phyloP scores from a whole-genome alignment of 345 rosid species.

The Gossypium australe region DNA sequence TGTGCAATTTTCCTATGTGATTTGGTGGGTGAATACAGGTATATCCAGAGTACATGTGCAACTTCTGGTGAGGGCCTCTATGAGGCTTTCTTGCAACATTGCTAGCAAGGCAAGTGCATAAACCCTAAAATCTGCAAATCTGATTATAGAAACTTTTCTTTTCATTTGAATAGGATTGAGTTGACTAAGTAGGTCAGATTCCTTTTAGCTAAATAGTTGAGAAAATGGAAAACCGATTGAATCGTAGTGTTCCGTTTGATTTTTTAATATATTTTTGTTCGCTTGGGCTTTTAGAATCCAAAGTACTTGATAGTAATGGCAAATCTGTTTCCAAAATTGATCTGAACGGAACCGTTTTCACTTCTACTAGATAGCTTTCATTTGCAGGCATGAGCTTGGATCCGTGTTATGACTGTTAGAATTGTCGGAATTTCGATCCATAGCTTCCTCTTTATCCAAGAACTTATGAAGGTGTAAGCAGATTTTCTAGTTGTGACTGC shows the following conservation, averaged over 20 bases:
- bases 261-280: too few species aligned
- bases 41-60: slow-evolving; percentile 76
- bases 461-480: neutral
- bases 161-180: neutral
- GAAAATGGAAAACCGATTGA: too few species aligned
- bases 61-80: slow-evolving; percentile 76
- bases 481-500: neutral
- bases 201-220: too few species aligned
- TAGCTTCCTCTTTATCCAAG: neutral
- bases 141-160: neutral
- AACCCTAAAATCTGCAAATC: neutral
- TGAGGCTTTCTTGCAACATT: slow-evolving; percentile 73
- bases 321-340: neutral
- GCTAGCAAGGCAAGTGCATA: slow-evolving; percentile 40
- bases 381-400: neutral
- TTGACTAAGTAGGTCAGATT: neutral
- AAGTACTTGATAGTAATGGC: too few species aligned
- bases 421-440: neutral
- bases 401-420: neutral
- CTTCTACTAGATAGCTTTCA: neutral
- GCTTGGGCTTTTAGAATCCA: too few species aligned
- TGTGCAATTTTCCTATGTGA: neutral
- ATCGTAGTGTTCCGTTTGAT: too few species aligned
- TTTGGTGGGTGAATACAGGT: slow-evolving; percentile 36
- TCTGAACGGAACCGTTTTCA: neutral